A percentile compares a stretch with the other conserved stretches of the same genome.
phyloP scores from a whole-genome alignment of 108 stramenopile genomes.

The Pseudonitzschia multistriata region DNA sequence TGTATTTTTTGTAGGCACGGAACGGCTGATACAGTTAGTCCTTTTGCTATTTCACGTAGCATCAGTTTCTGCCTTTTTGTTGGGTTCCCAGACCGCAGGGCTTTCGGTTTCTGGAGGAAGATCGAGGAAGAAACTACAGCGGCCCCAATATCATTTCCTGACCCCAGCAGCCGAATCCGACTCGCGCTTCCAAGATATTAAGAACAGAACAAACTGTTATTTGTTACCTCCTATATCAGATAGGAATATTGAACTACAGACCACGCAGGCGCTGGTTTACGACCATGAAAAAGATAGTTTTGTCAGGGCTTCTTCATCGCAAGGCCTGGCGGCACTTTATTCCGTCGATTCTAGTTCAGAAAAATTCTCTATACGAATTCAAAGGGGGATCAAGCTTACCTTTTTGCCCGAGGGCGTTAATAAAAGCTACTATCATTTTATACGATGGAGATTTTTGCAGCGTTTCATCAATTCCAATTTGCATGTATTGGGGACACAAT shows the following conservation, averaged over 20 bases:
- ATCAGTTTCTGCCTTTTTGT: neutral
- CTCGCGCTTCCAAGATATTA: neutral
- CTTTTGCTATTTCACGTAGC: neutral
- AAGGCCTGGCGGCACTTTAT: conserved; percentile 2
- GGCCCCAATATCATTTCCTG: neutral
- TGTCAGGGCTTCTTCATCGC: conserved; percentile 11
- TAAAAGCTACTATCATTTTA: conserved; percentile 80
- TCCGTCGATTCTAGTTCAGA: conserved; percentile 7
- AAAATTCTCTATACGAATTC: conserved; percentile 5
- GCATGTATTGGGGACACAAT: conserved; percentile 92
- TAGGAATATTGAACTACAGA: conserved; percentile 19
- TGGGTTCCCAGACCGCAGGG: neutral
- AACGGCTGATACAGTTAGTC: neutral
- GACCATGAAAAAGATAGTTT: conserved; percentile 24
- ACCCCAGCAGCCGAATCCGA: neutral
- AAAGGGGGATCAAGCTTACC: conserved; percentile 5
- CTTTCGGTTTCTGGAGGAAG: neutral
- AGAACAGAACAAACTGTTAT: neutral
- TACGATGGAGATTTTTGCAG: conserved; percentile 83
- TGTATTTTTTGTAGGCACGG: neutral
- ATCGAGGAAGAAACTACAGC: neutral
- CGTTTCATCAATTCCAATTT: conserved; percentile 88
- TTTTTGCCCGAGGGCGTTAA: conserved; percentile 89
- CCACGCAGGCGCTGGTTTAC: conserved; percentile 21
- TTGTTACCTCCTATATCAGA: conserved; percentile 11